Percentiles rank a stretch among this genome's conserved stretches.
Conservation (phyloP, 192 early-diverging fungal species). For the Podila epicladia region DNA sequence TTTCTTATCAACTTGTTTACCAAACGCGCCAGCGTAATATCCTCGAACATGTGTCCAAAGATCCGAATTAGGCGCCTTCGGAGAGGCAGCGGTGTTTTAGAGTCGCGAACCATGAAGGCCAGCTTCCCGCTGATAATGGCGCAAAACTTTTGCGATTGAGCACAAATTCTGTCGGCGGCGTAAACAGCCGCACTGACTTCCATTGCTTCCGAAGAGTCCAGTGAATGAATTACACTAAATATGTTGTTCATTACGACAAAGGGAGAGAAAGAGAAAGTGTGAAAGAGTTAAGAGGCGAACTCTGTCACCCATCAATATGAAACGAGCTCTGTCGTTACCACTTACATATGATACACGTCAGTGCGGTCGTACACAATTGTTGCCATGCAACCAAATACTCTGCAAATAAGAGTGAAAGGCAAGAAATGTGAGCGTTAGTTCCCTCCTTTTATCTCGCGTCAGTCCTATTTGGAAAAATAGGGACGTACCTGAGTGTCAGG, state of each 20-base stretch:
- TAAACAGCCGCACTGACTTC: conserved; percentile 58
- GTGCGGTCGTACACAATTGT: conserved; percentile 53
- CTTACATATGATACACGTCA: conserved; percentile 60
- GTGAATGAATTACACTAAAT: conserved; percentile 50
- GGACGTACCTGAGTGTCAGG: conserved; percentile 55
- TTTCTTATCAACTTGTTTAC: conserved; percentile 20
- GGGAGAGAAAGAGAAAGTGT: neutral
- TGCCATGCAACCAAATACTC: conserved; percentile 58
- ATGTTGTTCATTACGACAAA: neutral
- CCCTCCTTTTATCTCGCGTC: neutral
- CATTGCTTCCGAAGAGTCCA: conserved; percentile 55
- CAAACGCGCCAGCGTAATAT: conserved; percentile 53
- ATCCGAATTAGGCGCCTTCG: conserved; percentile 51
- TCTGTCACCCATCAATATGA: neutral
- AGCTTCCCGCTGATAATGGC: conserved; percentile 54
- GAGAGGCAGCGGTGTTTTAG: conserved; percentile 42
- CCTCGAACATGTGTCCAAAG: conserved; percentile 61
- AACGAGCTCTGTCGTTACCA: no score
- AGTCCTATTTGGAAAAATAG: neutral
- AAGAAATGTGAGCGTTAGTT: neutral
- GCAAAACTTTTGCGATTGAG: conserved; percentile 54
- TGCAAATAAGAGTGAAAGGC: conserved; percentile 5
- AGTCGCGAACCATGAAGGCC: conserved; percentile 39
- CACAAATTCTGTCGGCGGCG: conserved; percentile 58
- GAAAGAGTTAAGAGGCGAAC: neutral